Evolutionary conservation across 2,329 filamentous ascomycete species (phyloP), one percentile per base, ranked within the genome.

Genomic region (Chaetomiaceae sp.): DNA sequence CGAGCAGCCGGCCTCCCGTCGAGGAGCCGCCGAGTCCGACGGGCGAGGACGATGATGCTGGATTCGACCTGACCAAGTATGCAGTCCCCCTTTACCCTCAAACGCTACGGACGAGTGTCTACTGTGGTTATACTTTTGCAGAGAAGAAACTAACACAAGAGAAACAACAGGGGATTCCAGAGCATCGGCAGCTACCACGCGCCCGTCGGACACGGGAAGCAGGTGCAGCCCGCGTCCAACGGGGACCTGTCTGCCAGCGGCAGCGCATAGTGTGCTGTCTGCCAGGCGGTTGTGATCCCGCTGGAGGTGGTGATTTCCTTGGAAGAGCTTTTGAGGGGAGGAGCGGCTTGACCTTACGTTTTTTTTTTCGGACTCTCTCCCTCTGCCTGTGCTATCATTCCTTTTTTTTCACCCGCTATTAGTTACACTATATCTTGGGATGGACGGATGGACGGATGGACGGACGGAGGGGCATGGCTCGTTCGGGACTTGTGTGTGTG

Each of bases 151-250:
- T 10, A 41, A 63, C 70, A 63, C 35, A 19, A 54, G 17, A 12
- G 3, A 16, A 43, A 12, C 2, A 16, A 43, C n/a, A 82, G 79
- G 68, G 82, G 82, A 0, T 85, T 85, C 58, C 81, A 84, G 63
- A 83, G 77, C 55, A 85, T 85, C 45, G 78, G 79, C 25, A 75
- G 79, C 1, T 85, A 81, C 55, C 81, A 85, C 57, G 77, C 79
- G 34, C 75, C 75, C 1, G 72, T 76, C 9, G 68, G 72, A n/a
- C 67, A 70, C 38, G 74, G 74, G 3, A 63, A 74, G 35, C 65
- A 73, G 25, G 69, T 76, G 48, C 67, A 69, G 17, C 70, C 65
- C 23, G 68, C 72, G 5, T 62, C 73, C 51, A 69, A 63, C 39
- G 57, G 58, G 10, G 58, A 59, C 34, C 23, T 54, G 35, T 50